Evolutionary conservation across 768 basidiomycete species (phyloP), one percentile per base, ranked within the genome.

Genomic region (Hydnum rufescens): DNA sequence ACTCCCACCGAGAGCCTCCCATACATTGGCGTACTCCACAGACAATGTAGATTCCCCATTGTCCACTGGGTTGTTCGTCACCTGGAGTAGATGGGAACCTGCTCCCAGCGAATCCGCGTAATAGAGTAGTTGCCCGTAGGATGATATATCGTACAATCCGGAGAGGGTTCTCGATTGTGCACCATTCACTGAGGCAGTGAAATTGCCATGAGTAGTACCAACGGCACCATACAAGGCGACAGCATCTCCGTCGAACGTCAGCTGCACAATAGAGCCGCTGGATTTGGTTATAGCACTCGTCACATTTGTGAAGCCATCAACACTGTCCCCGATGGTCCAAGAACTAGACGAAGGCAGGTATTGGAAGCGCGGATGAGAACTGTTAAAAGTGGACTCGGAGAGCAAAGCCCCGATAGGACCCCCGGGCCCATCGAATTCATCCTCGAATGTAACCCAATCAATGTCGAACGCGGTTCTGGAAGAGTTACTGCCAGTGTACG

Each of bases 151-250:
- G 8, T 26, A 47, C 8, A 8, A 8, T 13, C 68, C 69, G 13
- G 60, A 60, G 52, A 71, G 56, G n/a, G 57, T 53, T 39, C 57
- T 60, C 0, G 57, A 58, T 42, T 63, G 47, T 3, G 70, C 19
- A 31, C 34, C 71, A 57, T 78, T 74, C 26, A 75, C 46, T 2
- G 64, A 62, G 26, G 76, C 60, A n/a, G 65, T 63, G 50, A 74
- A 66, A 54, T 71, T 62, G 18, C 71, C 69, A 57, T 72, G 74
- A 52, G 71, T 67, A n/a, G 73, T 70, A 5, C 71, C 69, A 29
- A 73, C 66, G 2, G 74, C 71, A 32, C 74, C 74, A 53, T 72
- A 76, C 1, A 77, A 52, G 13, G 72, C 73, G 46, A 78, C 65
- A n/a, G 70, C 73, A 51, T 74, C 69, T 22, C 76, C 76, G 3